Evolutionary conservation across 345 rosid species (phyloP).

Genomic region (Salix udensis): DNA sequence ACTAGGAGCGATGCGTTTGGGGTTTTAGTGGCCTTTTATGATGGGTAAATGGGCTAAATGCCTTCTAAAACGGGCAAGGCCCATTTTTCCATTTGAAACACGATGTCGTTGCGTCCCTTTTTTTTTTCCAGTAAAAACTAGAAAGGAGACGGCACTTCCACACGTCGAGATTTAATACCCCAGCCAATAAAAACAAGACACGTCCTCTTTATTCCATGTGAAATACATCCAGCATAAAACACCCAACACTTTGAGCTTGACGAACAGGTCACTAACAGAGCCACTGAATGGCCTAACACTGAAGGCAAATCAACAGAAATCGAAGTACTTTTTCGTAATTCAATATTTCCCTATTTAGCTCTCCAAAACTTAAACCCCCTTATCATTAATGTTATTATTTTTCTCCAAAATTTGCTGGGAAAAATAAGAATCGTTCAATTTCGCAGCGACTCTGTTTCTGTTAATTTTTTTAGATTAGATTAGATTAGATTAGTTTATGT

Average conservation of each 20-base stretch:
- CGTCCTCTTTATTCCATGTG: constrained; percentile 8
- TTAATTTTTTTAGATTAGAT: too few relatives aligned
- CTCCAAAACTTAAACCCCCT: neutral
- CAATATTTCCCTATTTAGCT: neutral
- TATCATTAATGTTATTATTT: neutral
- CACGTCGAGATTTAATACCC: constrained; percentile 13
- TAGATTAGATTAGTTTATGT: too few relatives aligned
- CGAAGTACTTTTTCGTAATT: neutral
- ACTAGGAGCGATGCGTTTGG: neutral
- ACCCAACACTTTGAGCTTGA: neutral
- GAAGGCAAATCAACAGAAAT: neutral
- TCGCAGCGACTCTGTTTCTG: neutral
- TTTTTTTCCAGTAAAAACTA: neutral
- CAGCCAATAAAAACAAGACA: constrained; percentile 20
- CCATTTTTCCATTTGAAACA: neutral
- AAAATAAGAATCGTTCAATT: neutral
- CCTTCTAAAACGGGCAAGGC: neutral
- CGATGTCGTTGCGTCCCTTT: neutral
- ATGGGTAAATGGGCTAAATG: neutral
- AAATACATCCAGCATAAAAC: neutral
- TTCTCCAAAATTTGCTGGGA: neutral
- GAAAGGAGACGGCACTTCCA: neutral
- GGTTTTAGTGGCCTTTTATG: neutral
- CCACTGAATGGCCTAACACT: neutral
- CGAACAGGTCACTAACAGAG: neutral